A percentile compares a stretch with the other conserved stretches of the same genome.
These are phyloP conservation scores for Phytophthora hybrid DNA, from an alignment of 352 stramenopile genomes.

Conservation along the genomic window DNA sequence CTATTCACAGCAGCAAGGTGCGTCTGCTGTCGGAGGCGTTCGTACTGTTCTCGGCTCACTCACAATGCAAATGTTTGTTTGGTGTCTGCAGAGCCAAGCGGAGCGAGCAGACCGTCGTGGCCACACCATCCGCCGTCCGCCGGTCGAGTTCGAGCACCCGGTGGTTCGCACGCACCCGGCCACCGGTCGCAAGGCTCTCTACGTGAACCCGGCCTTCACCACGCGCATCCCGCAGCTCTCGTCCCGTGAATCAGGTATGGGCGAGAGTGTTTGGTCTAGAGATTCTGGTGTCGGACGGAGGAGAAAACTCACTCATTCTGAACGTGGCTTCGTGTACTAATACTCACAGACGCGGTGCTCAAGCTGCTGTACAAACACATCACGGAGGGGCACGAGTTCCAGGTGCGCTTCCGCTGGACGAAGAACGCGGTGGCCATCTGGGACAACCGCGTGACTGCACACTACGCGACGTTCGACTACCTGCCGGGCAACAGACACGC, in stretches of 20 bases:
- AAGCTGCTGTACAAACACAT: no score
- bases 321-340: no score
- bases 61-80: not conserved
- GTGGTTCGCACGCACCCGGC: constrained; percentile 3
- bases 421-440: no score
- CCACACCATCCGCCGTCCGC: constrained; percentile 1
- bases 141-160: constrained; percentile 7
- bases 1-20: not conserved
- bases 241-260: not conserved
- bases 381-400: no score
- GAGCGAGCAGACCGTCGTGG: not conserved
- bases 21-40: no score
- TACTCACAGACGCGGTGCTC: no score
- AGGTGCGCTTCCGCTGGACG: no score
- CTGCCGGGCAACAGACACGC: constrained; percentile 2
- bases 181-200: not conserved
- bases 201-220: constrained; percentile 5
- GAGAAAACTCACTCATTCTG: no score
- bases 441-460: no score
- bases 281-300: no score
- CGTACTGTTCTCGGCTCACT: no score
- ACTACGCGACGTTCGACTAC: constrained; percentile 5
- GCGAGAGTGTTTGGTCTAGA: no score
- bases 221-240: constrained; percentile 1
- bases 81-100: not conserved